Evolutionary conservation across 371 early-diverging fungal species (phyloP).

Genomic region (Circinella minor): DNA sequence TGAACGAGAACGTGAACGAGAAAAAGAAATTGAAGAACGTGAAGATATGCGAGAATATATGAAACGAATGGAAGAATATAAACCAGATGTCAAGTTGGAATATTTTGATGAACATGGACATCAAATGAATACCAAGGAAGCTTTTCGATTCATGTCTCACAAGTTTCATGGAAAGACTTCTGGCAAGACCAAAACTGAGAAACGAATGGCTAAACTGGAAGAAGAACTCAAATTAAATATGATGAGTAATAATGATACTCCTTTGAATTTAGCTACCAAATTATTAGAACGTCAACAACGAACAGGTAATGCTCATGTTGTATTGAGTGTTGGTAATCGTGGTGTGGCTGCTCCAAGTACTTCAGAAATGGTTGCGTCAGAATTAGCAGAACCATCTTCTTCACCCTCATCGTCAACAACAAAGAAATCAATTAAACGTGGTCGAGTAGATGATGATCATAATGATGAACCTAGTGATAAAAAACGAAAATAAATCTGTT

Average conservation of each 20-base stretch:
- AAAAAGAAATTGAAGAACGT: conserved; percentile 67
- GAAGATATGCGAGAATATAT: conserved; percentile 75
- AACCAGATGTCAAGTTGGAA: conserved; percentile 88
- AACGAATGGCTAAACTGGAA: conserved; percentile 79
- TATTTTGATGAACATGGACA: conserved; percentile 90
- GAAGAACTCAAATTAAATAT: conserved; percentile 79
- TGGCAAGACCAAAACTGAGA: conserved; percentile 95
- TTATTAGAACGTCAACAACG: conserved; percentile 76
- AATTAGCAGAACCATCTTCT: conserved; percentile 9
- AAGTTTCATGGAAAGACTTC: conserved; percentile 95
- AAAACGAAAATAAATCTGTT: conserved; percentile 8
- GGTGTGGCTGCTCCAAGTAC: conserved; percentile 44
- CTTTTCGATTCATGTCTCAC: conserved; percentile 90
- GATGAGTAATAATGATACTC: conserved; percentile 82
- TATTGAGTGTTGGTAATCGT: conserved; percentile 82
- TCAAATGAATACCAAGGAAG: conserved; percentile 85
- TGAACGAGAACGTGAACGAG: conserved; percentile 52
- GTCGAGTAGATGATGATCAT: conserved; percentile 8
- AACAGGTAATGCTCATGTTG: conserved; percentile 80
- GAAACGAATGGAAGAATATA: conserved; percentile 88
- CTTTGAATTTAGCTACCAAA: conserved; percentile 77
- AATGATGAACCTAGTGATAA: conserved; percentile 6
- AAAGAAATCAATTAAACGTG: conserved; percentile 3
- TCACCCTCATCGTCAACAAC: not conserved
- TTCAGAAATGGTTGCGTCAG: not conserved